phyloP scores from a whole-genome alignment of 306 rosid species.

The Canavalia ensiformis region DNA sequence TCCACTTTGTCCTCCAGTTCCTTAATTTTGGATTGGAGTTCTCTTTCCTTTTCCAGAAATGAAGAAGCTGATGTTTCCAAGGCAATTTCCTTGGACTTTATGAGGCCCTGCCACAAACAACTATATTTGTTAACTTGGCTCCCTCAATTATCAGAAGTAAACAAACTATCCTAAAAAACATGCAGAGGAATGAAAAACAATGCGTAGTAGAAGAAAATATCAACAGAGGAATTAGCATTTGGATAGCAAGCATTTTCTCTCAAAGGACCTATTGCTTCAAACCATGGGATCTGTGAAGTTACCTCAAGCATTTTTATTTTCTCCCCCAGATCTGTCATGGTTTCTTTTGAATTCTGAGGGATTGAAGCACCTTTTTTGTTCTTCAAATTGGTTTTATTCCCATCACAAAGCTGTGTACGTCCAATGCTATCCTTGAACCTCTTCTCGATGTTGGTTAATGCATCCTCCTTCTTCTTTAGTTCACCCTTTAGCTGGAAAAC shows the following conservation, averaged over 20 bases:
- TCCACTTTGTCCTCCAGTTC: constrained; percentile 72
- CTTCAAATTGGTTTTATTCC: constrained; percentile 53
- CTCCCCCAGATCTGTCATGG: constrained; percentile 62
- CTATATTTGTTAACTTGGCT: background rate
- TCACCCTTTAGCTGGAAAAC: constrained; percentile 66
- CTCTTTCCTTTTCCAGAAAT: constrained; percentile 75
- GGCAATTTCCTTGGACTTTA: constrained; percentile 72
- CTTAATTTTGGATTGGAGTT: constrained; percentile 72
- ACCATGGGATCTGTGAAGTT: constrained; percentile 44
- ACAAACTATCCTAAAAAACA: constrained; percentile 36
- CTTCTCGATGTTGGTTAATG: constrained; percentile 64
- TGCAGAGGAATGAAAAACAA: constrained; percentile 35
- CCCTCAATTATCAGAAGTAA: constrained; percentile 22
- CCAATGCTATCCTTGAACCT: constrained; percentile 66
- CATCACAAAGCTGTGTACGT: constrained; percentile 53
- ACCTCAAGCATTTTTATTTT: constrained; percentile 86
- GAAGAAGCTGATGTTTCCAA: constrained; percentile 71
- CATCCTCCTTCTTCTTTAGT: constrained; percentile 72
- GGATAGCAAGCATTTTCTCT: constrained; percentile 34
- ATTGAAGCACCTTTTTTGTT: constrained; percentile 53
- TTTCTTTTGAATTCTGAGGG: constrained; percentile 63
- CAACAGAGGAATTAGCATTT: constrained; percentile 30
- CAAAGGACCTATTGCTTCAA: constrained; percentile 22
- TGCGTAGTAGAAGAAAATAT: constrained; percentile 25
- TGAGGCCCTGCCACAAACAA: constrained; percentile 65